Percentiles rank a stretch among this genome's conserved stretches.
Evolutionary conservation across 2,329 filamentous ascomycete species (phyloP).

Genomic region (Diaporthe vexans): DNA sequence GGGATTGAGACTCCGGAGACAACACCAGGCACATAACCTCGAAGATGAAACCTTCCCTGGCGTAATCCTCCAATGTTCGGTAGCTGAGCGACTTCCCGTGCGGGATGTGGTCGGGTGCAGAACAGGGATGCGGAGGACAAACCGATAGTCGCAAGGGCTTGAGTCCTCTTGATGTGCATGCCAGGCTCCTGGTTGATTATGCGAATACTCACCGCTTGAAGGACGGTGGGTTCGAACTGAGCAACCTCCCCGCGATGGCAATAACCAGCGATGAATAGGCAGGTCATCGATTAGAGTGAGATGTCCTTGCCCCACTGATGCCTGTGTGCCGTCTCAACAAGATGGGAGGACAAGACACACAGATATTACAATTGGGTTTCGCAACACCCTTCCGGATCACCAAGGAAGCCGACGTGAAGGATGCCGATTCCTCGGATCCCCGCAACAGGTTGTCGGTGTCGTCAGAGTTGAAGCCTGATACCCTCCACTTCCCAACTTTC

Average conservation of each 20-base stretch:
- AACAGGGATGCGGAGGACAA: neutral
- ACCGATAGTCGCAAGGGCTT: neutral
- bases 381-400: neutral
- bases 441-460: neutral
- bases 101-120: neutral
- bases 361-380: neutral
- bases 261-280: neutral
- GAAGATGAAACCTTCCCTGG: conserved; percentile 5
- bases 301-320: neutral
- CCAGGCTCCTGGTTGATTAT: neutral
- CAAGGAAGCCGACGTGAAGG: neutral
- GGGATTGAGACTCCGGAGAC: neutral
- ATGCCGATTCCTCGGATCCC: neutral
- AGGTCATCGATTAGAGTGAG: neutral
- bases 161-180: neutral
- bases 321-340: neutral
- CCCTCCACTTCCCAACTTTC: neutral
- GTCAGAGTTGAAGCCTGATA: neutral
- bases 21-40: conserved; percentile 2
- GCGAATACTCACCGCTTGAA: neutral
- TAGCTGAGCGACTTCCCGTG: neutral
- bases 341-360: too few species aligned
- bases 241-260: neutral
- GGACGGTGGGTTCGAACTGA: neutral
- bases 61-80: neutral